Conservation (phyloP, 2,329 filamentous ascomycete species). For the Fonsecaea pugnacius region DNA sequence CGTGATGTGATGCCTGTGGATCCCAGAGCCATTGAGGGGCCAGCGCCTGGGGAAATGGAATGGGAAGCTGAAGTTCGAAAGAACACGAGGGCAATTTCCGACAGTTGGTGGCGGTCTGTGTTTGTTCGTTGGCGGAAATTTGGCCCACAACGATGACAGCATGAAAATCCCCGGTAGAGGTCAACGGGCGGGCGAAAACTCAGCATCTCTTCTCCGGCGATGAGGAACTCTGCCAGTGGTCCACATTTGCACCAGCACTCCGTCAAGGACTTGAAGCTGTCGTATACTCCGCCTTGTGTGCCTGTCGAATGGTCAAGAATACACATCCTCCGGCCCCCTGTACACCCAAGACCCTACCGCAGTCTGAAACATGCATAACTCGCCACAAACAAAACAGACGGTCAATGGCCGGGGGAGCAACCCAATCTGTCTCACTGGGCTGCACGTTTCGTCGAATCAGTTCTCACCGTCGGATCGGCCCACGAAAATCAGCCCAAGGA, state of each 20-base stretch:
- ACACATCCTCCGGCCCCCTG: neutral
- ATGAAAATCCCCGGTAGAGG: conserved; percentile 3
- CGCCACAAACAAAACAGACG: conserved; percentile 4
- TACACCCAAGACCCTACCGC: neutral
- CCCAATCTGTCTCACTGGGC: neutral
- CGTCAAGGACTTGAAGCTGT: neutral
- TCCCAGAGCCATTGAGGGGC: neutral
- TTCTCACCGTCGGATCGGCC: neutral
- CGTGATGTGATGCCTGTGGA: conserved; percentile 1
- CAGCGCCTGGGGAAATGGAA: conserved; percentile 11
- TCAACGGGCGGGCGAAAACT: neutral
- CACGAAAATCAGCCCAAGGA: conserved; percentile 8
- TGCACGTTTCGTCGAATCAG: conserved; percentile 11
- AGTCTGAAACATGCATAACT: conserved; percentile 8
- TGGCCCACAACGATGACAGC: conserved; percentile 12
- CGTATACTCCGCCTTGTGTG: neutral
- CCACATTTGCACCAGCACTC: neutral
- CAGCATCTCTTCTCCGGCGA: neutral
- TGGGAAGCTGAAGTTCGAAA: neutral
- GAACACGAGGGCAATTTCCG: conserved; percentile 21
- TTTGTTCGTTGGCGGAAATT: conserved; percentile 11
- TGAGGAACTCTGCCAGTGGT: neutral
- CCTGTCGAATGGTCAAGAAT: neutral
- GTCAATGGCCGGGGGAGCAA: neutral
- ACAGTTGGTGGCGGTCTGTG: neutral